Base-by-base conservation (phyloP, 768 basidiomycete species). In the Auricularia sp. region DNA sequence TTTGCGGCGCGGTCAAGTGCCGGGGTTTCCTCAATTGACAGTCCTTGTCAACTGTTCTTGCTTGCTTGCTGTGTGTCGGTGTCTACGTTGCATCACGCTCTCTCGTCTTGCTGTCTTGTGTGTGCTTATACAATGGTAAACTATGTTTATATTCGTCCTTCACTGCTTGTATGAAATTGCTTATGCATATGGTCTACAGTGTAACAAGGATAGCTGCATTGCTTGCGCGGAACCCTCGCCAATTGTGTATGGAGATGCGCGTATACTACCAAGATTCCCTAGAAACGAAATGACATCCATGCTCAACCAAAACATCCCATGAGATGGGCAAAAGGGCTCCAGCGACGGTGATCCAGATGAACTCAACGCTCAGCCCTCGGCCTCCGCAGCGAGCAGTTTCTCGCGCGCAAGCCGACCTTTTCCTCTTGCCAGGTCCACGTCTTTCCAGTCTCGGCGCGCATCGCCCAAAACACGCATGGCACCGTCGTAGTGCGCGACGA, bases 1-100 rank as follows among this genome's bases (percentile, higher is more conserved):
- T 94, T 34, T 96, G 93, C 72, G 89, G 95, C 70, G 90, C 93
- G 71, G 80, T 82, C 69, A 90, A 90, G 77, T 98, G 95, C 78
- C 89, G 95, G 72, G 94, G 94, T 67, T 96, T 85, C 80, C 89
- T 97, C 80, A 97, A 97, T 79, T 98, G 90, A 85, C 54, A 37
- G n/a, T 39, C 42, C 14, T 33, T 44, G 56, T 29, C 33, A 10
- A 16, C 54, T 21, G 44, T 33, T 64, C 47, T 64, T 65, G 39
- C 47, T 61, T 51, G 21, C 21, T 51, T 16, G 47, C 21, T 51
- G 18, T 51, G 47, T 51, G 47, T 51, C 18, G 18, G 14, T 51
- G 14, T 51, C 29, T 21, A 8, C 21, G 47, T 18, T 51, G 18
- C 47, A 51, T 42, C 39, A 42, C 39, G 39, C 39, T 42, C 39